Evolutionary conservation across 2,329 filamentous ascomycete species (phyloP).

Genomic region (Cryphonectria parasitica): DNA sequence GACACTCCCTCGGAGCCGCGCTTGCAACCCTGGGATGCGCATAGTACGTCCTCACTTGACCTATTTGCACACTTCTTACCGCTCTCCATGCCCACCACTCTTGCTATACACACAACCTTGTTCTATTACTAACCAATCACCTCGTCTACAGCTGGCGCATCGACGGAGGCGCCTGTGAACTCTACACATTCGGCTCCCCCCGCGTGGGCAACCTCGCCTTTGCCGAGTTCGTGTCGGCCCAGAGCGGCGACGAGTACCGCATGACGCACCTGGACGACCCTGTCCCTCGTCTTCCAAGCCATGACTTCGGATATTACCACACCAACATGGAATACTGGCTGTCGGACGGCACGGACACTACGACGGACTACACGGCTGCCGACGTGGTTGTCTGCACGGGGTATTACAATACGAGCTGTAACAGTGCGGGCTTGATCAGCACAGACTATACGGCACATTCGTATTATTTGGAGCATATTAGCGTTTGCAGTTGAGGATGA

Average conservation of each 20-base stretch:
- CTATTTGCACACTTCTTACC: slow-evolving; percentile 12
- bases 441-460: slow-evolving; percentile 51
- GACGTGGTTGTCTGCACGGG: slow-evolving; percentile 55
- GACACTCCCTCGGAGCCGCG: slow-evolving; percentile 38
- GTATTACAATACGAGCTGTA: slow-evolving; percentile 52
- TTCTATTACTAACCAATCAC: background rate
- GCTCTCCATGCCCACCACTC: background rate
- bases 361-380: slow-evolving; percentile 36
- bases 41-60: slow-evolving; percentile 20
- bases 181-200: slow-evolving; percentile 39
- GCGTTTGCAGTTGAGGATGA: slow-evolving; percentile 14
- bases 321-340: slow-evolving; percentile 26
- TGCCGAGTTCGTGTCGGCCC: slow-evolving; percentile 34
- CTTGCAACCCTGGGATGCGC: slow-evolving; percentile 36
- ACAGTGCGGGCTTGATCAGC: slow-evolving; percentile 48
- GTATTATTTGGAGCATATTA: slow-evolving; percentile 52
- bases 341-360: slow-evolving; percentile 14
- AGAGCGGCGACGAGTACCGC: slow-evolving; percentile 26
- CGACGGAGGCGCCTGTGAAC: slow-evolving; percentile 30
- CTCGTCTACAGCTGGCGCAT: slow-evolving; percentile 10
- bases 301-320: slow-evolving; percentile 23
- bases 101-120: background rate
- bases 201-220: slow-evolving; percentile 36
- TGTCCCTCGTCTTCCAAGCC: slow-evolving; percentile 27
- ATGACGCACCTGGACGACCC: slow-evolving; percentile 29